Percentiles rank a stretch among this genome's conserved stretches.
Conservation (phyloP, 139 green algal species). For the Chlamydomonas eustigma region DNA sequence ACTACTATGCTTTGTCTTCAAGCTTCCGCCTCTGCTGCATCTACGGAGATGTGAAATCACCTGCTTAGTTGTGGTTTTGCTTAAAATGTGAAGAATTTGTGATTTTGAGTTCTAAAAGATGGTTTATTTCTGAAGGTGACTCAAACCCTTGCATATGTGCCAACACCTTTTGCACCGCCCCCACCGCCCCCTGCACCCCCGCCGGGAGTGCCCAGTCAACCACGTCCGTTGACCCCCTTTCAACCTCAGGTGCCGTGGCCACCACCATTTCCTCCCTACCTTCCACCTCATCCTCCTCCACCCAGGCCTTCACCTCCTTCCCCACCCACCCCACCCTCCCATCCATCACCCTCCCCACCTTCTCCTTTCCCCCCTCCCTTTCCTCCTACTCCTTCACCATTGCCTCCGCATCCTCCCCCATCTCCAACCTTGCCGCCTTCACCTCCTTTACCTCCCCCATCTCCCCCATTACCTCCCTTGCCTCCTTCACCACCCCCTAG, state of each 20-base stretch:
- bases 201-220: not conserved
- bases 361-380: not conserved
- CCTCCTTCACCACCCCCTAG: not conserved
- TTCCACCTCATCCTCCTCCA: not conserved
- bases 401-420: not conserved
- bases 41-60: too few species aligned
- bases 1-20: too few species aligned
- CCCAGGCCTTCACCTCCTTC: not conserved
- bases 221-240: not conserved
- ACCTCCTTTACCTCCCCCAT: not conserved
- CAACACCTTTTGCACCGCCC: not conserved
- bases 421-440: too few species aligned
- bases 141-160: not conserved
- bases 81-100: too few species aligned
- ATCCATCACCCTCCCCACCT: not conserved
- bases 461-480: not conserved
- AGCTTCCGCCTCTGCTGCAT: too few species aligned
- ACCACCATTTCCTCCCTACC: not conserved
- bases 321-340: conserved; percentile 1
- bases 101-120: too few species aligned
- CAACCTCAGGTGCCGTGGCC: not conserved
- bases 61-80: too few species aligned
- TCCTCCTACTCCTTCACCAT: not conserved
- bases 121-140: not conserved
- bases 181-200: not conserved